Evolutionary conservation across 768 basidiomycete genomes (phyloP), one percentile per base, ranked within the genome.

Genomic region (Boletus sp.): DNA sequence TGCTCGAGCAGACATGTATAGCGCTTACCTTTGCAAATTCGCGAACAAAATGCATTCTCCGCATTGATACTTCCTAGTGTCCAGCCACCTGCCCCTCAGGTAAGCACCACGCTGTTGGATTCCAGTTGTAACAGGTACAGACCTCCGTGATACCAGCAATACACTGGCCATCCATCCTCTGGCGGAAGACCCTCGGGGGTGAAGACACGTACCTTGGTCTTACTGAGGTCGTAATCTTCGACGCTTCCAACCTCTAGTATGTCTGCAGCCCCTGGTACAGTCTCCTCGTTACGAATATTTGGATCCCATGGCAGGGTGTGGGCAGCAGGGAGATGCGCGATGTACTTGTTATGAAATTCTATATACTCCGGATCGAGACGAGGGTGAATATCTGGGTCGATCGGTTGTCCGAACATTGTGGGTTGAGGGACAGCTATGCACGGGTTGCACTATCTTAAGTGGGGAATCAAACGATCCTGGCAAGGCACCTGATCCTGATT

Each of bases 91-190:
- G 59, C 46, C 19, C 13, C 5, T 43, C 47, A 17, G 11, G 41
- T 57, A 25, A 62, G 39, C 4, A 41, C 17, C 17, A 32, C 14
- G 5, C 15, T 17, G 29, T 25, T 15, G 38, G 17, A 40, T 5
- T 7, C 30, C 15, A 5, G 4, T 34, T 38, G 5, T 14, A 37
- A 40, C 8, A 35, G 14, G 11, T 9, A 59, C 77, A 51, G 55
- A 81, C 87, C 88, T 49, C 88, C 88, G 57, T 89, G 88, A 65
- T 84, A 88, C 76, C 79, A 90, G 41, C 88, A 77, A 55, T 89
- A 80, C 2, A 83, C 79, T 0, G 87, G 87, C 88, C 88, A 89
- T 17, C 88, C 88, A 0, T 66, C 68, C 2, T 61, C 64, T 0
- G 86, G 85, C 0, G 72, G 61, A 43, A 78, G 73, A 19, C 67